Evolutionary conservation across 768 basidiomycete genomes (phyloP).

Genomic region (Paxillus ammoniavirescens): DNA sequence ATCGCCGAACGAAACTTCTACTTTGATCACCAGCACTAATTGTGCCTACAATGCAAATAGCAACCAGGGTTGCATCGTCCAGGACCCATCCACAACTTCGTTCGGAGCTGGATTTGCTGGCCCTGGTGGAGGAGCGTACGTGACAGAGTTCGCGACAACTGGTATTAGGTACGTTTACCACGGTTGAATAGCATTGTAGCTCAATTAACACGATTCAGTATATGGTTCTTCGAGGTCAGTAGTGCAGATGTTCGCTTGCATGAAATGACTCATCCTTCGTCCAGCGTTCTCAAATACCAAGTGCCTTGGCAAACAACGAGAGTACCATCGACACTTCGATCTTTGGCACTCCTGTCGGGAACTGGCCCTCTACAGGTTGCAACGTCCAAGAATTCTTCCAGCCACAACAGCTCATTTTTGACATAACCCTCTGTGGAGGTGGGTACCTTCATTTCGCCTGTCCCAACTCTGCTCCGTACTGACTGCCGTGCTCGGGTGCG

Average conservation of each 20-base stretch:
- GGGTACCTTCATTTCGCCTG: slow-evolving; percentile 24
- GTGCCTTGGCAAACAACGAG: slow-evolving; percentile 44
- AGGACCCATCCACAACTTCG: slow-evolving; percentile 50
- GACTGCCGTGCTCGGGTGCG: not conserved
- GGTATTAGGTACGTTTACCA: slow-evolving; percentile 57
- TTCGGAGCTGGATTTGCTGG: slow-evolving; percentile 68
- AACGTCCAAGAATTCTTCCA: slow-evolving; percentile 51
- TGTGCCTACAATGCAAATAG: slow-evolving; percentile 54
- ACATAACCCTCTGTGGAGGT: slow-evolving; percentile 72
- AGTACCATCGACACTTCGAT: slow-evolving; percentile 52
- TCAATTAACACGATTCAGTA: slow-evolving; percentile 7
- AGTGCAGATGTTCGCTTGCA: not conserved
- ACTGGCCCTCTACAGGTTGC: slow-evolving; percentile 63
- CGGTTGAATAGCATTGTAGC: not conserved
- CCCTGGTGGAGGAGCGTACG: slow-evolving; percentile 70
- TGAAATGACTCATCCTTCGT: not conserved
- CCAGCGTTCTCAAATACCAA: slow-evolving; percentile 43
- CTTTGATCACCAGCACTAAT: slow-evolving; percentile 53
- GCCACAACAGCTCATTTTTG: slow-evolving; percentile 66
- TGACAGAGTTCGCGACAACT: slow-evolving; percentile 65
- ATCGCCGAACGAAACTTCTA: slow-evolving; percentile 49
- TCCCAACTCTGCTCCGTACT: slow-evolving; percentile 18
- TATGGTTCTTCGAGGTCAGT: slow-evolving; percentile 33
- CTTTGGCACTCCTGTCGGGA: slow-evolving; percentile 66
- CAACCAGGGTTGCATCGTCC: slow-evolving; percentile 66